Conservation (phyloP, 2,329 filamentous ascomycete genomes). For the Cladosporium velox region DNA sequence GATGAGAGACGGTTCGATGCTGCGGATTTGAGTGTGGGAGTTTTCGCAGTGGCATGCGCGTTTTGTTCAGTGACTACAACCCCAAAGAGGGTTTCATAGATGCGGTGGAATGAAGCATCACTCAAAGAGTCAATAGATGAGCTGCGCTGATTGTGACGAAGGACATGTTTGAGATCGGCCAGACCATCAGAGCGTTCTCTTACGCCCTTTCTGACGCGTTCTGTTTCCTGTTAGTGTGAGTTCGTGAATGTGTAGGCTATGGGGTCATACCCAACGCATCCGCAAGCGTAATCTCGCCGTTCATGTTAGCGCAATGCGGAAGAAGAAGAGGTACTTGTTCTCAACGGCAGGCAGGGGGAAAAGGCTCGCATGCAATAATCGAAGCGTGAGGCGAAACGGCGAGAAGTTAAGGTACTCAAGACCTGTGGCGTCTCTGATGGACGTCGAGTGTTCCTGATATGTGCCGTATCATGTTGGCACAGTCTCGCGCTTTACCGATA, state of each 20-base stretch:
- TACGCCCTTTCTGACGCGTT: slow-evolving; percentile 46
- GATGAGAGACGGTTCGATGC: slow-evolving; percentile 62
- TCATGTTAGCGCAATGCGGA: slow-evolving; percentile 1
- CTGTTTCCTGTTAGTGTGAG: slow-evolving; percentile 23
- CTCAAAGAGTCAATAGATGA: slow-evolving; percentile 53
- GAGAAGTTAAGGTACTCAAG: background rate
- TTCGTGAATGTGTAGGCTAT: background rate
- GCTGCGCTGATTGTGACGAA: slow-evolving; percentile 55
- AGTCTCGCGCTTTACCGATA: background rate
- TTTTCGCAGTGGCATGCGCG: slow-evolving; percentile 57
- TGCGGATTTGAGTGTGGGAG: slow-evolving; percentile 41
- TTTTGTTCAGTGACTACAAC: slow-evolving; percentile 69
- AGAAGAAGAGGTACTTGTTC: background rate
- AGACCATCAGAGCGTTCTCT: slow-evolving; percentile 55
- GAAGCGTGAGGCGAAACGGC: too few species aligned
- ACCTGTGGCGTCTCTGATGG: background rate
- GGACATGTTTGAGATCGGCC: slow-evolving; percentile 57
- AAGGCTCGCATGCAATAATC: background rate
- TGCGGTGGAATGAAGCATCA: slow-evolving; percentile 77
- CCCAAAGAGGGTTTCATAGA: slow-evolving; percentile 79
- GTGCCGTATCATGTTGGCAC: background rate
- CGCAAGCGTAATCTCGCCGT: slow-evolving; percentile 15
- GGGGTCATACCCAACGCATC: slow-evolving; percentile 25
- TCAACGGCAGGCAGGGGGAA: background rate
- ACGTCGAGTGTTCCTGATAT: background rate